Conservation (phyloP, 208 protist genomes). For the Leishmania guyanensis region DNA sequence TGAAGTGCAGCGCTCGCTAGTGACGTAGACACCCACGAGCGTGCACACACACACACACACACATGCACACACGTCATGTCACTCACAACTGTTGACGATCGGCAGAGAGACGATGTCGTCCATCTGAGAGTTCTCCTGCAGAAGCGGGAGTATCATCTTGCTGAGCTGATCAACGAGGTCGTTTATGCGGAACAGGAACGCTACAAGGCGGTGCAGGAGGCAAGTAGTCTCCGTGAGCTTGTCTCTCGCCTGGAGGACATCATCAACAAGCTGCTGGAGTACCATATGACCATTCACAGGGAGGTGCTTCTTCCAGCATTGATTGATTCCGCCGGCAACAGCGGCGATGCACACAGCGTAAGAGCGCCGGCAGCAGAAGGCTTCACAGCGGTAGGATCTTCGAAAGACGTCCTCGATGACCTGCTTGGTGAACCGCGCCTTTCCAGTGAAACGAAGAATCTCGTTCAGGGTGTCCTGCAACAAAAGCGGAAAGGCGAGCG, state of each 20-base stretch:
- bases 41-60: not conserved
- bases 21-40: not conserved
- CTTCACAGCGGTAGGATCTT: constrained; percentile 4
- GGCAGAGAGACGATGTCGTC: constrained; percentile 22
- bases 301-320: constrained; percentile 53
- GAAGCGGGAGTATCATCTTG: constrained; percentile 71
- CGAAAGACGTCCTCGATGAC: constrained; percentile 22
- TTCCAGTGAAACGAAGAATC: constrained; percentile 31
- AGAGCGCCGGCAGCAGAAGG: not conserved
- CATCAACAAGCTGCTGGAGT: constrained; percentile 51
- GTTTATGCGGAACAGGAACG: constrained; percentile 54
- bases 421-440: constrained; percentile 34
- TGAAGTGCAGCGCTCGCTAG: not conserved
- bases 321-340: not conserved
- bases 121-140: constrained; percentile 47
- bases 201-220: constrained; percentile 40
- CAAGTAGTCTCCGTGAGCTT: constrained; percentile 24
- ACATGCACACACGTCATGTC: constrained; percentile 17
- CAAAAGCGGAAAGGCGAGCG: not conserved
- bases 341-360: not conserved
- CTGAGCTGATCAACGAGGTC: constrained; percentile 81
- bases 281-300: constrained; percentile 48
- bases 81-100: not conserved
- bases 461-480: constrained; percentile 33
- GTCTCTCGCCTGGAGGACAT: constrained; percentile 41